Base-by-base conservation (phyloP, 805 yeast species). In the Candida namnaoensis region DNA sequence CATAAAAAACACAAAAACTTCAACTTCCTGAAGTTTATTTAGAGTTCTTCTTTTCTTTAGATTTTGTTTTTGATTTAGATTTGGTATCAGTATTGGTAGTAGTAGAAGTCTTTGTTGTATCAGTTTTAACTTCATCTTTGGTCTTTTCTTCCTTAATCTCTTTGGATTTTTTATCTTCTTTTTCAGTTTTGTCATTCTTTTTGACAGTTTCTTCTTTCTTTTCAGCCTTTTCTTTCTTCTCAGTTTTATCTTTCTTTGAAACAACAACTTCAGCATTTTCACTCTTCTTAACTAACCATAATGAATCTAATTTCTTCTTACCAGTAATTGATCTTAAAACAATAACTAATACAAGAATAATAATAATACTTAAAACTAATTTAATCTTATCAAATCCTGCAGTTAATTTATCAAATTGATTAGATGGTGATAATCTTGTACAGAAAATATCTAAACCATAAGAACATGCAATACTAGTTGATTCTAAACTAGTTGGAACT, bases 391-490 rank as follows among this genome's bases (percentile, higher is more conserved):
- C 87, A 56, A 93, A 93, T 40, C 71, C 68, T 28, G 70, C 63
- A 25, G 80, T 74, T 57, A 91, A 69, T 39, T 76, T 68, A 62
- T 91, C 99, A 61, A 86, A 90, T 34, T 87, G 85, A 36, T 76
- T 75, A 0, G 96, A 86, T 1, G 98, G 96, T 39, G 82, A 74
- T 14, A 84, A 70, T 43, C 78, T 69, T 0, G 95, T 81, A 54
- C 90, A 85, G 64, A 85, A 90, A 7, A 83, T 58, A 55, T 87
- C 95, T n/a, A 69, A 60, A 15, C 82, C 86, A 37, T 78, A 62
- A 33, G 73, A 68, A 46, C 93, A 80, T 1, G 85, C 74, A 15
- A 86, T 69, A 14, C 82, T 69, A 0, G 97, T 88, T 2, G 95
- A 85, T 61, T 91, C 98, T 40, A 88, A 65, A 34, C 75, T 71